Base-by-base conservation (phyloP, 306 rosid species). In the Luffa aegyptiaca region DNA sequence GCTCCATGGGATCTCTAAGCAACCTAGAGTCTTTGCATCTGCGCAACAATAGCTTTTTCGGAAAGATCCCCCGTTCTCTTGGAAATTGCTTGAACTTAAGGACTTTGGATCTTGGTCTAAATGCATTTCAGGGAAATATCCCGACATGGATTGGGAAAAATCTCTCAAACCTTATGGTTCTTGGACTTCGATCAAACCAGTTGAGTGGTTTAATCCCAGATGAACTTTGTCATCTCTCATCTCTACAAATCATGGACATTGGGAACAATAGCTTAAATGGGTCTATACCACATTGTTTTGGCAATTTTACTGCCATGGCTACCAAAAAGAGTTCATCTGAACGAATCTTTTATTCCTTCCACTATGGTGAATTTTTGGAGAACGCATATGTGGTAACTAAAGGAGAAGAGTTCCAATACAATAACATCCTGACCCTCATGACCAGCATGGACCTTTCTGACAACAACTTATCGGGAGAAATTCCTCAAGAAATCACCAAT, bases 191-290 rank as follows among this genome's bases (percentile, higher is more conserved):
- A 36, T 79, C 86, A 10, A 83, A 79, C 14, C 26, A 42, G 6
- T 55, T 83, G n/a, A 20, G 14, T 2, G 80, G 85, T 18, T 18
- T 14, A 35, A 41, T 83, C 18, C 82, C 82, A 13, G 0, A 21
- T 4, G 82, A 83, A 20, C 56, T 83, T 3, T 83, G 80, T 52
- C 7, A 16, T 35, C 85, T 84, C 26, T 13, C 49, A 2, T 12
- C 35, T 42, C 82, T 84, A 26, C 70, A 41, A 12, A 53, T 84
- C 8, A 46, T 84, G 26, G 82, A 81, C 57, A 42, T 84, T 70
- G 75, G 77, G 17, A 3, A 52, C 17, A 81, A 83, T 16, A 75
- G 20, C 6, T 18, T 84, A 3, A 56, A 68, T 0, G 84, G 84
- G 3, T 42, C 18, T 17, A 70, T 80, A 48, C 86, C 86, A 31